These are phyloP conservation scores for Cystofilobasidium ferigula DNA, from an alignment of 768 basidiomycete species.

Conservation along the genomic window DNA sequence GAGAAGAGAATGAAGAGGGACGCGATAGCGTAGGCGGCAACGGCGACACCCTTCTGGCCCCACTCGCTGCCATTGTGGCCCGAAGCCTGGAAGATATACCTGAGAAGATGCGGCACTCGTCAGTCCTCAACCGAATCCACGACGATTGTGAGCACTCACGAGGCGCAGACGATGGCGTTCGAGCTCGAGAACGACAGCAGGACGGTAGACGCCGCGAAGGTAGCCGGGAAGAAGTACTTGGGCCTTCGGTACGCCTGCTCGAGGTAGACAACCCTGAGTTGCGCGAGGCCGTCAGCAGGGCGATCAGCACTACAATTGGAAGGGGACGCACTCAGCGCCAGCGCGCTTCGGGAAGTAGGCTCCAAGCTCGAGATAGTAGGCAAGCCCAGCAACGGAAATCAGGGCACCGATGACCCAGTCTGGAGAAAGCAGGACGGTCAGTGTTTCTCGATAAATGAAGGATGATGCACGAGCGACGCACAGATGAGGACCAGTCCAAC, in stretches of 20 bases:
- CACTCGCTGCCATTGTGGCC: slow-evolving; percentile 28
- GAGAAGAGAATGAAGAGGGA: slow-evolving; percentile 27
- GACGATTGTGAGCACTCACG: too few relatives aligned
- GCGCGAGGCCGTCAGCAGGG: background rate
- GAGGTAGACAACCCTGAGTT: slow-evolving; percentile 7
- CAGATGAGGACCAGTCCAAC: slow-evolving; percentile 21
- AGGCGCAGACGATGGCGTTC: slow-evolving; percentile 31
- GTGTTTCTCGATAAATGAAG: background rate
- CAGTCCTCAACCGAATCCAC: too few relatives aligned
- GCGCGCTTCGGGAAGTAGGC: slow-evolving; percentile 25
- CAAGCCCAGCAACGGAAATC: slow-evolving; percentile 14
- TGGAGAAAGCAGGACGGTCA: background rate
- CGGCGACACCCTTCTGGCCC: slow-evolving; percentile 26
- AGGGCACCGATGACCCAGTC: slow-evolving; percentile 23
- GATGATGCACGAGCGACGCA: background rate
- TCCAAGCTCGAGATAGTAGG: slow-evolving; percentile 22
- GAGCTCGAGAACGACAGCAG: slow-evolving; percentile 33
- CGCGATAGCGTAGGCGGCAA: slow-evolving; percentile 30
- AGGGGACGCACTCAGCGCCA: slow-evolving; percentile 24
- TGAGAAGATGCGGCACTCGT: too few relatives aligned
- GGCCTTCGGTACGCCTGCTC: slow-evolving; percentile 14
- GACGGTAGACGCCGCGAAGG: slow-evolving; percentile 38
- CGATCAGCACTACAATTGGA: background rate
- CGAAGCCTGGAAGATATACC: slow-evolving; percentile 31
- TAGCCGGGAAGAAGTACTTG: slow-evolving; percentile 15